These are phyloP conservation scores for Talaromyces islandicus DNA, from an alignment of 2,329 filamentous ascomycete genomes.

Conservation along the genomic window DNA sequence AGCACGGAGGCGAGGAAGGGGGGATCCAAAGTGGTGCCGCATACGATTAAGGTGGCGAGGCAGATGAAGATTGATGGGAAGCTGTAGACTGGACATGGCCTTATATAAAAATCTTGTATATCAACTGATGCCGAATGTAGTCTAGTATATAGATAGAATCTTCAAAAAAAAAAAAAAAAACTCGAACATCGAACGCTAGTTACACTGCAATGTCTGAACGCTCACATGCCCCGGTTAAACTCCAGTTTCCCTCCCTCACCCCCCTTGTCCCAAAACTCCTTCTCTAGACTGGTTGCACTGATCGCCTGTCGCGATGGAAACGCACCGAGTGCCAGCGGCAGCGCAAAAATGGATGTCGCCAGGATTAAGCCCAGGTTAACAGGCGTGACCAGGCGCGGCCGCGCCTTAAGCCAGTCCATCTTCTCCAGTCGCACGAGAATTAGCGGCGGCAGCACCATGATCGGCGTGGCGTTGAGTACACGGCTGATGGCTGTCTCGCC, in stretches of 20 bases:
- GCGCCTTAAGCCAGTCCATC: constrained; percentile 70
- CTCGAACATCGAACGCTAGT: neutral
- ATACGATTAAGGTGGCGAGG: constrained; percentile 14
- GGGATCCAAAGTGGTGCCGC: constrained; percentile 13
- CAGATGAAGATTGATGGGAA: constrained; percentile 19
- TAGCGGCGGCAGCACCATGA: constrained; percentile 93
- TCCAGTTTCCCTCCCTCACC: constrained; percentile 80
- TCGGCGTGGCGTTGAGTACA: constrained; percentile 88
- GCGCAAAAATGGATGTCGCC: constrained; percentile 75
- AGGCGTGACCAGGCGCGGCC: constrained; percentile 71
- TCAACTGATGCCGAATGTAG: neutral
- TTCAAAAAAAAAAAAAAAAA: too few species aligned
- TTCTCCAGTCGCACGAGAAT: constrained; percentile 78
- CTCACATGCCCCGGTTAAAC: constrained; percentile 87
- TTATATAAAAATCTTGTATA: neutral
- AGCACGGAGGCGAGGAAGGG: constrained; percentile 19
- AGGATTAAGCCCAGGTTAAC: constrained; percentile 85
- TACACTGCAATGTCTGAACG: constrained; percentile 10
- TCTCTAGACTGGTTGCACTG: constrained; percentile 67
- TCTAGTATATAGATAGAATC: neutral
- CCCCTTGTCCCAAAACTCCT: constrained; percentile 77
- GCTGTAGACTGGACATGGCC: neutral
- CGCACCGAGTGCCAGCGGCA: constrained; percentile 82
- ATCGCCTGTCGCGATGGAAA: constrained; percentile 91
- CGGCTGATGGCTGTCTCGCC: constrained; percentile 87